Percentiles rank a stretch among this genome's conserved stretches.
These are phyloP conservation scores for Wolfiporia cocos DNA, from an alignment of 1,284 basidiomycete genomes.

Conservation along the genomic window DNA sequence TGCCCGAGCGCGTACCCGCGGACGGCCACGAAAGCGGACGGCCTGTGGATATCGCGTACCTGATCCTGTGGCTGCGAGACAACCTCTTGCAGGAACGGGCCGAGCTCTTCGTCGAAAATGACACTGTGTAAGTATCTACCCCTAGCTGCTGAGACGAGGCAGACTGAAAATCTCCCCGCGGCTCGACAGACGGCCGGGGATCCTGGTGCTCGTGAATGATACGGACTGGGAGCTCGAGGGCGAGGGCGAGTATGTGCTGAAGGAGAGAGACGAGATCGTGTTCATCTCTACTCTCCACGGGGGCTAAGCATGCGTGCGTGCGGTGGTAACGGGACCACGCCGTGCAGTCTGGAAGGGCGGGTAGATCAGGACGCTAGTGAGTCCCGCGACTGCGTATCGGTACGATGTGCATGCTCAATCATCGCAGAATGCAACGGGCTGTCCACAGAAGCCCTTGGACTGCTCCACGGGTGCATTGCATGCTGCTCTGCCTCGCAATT, in stretches of 20 bases:
- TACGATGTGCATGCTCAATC: too few relatives aligned
- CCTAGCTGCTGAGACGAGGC: too few relatives aligned
- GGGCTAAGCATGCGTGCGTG: conserved; percentile 38
- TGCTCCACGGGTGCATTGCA: too few relatives aligned
- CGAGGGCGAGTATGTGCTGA: conserved; percentile 82
- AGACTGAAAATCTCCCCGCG: not conserved
- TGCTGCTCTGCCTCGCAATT: too few relatives aligned
- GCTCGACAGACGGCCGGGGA: conserved; percentile 79
- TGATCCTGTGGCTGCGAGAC: conserved; percentile 77
- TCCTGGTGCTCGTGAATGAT: conserved; percentile 93
- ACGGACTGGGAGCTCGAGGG: conserved; percentile 98
- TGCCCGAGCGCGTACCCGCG: conserved; percentile 44
- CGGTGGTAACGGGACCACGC: too few relatives aligned
- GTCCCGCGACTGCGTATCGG: too few relatives aligned
- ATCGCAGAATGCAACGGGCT: too few relatives aligned
- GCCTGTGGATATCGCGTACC: conserved; percentile 62
- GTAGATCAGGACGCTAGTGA: too few relatives aligned
- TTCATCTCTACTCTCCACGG: conserved; percentile 97
- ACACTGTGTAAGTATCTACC: conserved; percentile 69
- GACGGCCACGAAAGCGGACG: conserved; percentile 4
- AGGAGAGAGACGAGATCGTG: conserved; percentile 84
- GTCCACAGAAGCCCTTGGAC: too few relatives aligned
- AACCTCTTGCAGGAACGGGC: conserved; percentile 80
- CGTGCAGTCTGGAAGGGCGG: too few relatives aligned
- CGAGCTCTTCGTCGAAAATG: conserved; percentile 87